Evolutionary conservation across 2,329 filamentous ascomycete species (phyloP).

Genomic region (Calonectria ilicicola): DNA sequence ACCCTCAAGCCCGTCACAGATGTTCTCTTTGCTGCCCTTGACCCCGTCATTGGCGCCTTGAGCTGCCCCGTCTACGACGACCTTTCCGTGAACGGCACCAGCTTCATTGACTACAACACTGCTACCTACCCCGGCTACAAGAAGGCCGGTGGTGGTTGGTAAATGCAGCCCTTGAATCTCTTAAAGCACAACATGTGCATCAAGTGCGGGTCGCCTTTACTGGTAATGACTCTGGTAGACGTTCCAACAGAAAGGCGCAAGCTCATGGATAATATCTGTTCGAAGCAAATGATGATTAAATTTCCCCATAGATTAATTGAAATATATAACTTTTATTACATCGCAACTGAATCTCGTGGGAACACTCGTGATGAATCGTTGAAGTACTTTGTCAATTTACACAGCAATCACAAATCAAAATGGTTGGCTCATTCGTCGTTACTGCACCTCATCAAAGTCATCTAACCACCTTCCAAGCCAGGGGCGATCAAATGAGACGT

Average conservation of each 20-base stretch:
- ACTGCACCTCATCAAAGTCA: too few relatives aligned
- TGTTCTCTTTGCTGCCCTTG: background rate
- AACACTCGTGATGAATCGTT: too few relatives aligned
- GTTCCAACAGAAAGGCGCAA: background rate
- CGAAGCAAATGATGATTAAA: background rate
- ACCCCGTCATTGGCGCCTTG: slow-evolving; percentile 7
- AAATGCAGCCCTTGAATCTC: slow-evolving; percentile 1
- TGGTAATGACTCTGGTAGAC: background rate
- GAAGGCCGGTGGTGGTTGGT: slow-evolving; percentile 37
- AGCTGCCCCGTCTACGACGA: slow-evolving; percentile 31
- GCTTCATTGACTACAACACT: slow-evolving; percentile 36
- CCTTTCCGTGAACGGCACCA: slow-evolving; percentile 34
- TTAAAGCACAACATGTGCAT: background rate
- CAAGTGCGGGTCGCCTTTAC: background rate
- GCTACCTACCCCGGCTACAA: slow-evolving; percentile 35
- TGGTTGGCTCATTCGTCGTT: too few relatives aligned
- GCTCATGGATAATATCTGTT: background rate
- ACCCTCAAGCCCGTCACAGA: background rate
- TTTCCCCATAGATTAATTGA: background rate
- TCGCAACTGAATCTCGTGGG: too few relatives aligned
- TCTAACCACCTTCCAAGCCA: too few relatives aligned
- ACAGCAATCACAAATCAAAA: too few relatives aligned
- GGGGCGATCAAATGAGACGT: too few relatives aligned
- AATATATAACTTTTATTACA: background rate
- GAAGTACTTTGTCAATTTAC: too few relatives aligned